These are phyloP conservation scores for Pachysandra terminalis DNA, from an alignment of 164 flowering plant genomes.

Conservation along the genomic window DNA sequence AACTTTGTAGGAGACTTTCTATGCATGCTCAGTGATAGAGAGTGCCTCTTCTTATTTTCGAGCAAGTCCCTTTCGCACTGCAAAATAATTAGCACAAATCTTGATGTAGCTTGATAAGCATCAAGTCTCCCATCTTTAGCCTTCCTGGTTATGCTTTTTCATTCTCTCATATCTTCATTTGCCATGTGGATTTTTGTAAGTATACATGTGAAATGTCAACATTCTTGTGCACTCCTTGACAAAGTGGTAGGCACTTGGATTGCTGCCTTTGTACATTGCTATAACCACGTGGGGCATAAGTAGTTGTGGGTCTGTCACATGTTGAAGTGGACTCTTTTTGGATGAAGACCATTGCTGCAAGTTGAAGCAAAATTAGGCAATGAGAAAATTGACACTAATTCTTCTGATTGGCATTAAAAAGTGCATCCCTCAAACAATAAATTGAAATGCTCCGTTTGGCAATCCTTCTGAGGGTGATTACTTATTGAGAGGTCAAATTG, in stretches of 20 bases:
- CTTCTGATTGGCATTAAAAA: background rate
- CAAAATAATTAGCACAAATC: background rate
- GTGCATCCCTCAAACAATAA: background rate
- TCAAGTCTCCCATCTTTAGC: background rate
- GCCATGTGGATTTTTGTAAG: background rate
- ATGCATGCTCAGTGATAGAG: background rate
- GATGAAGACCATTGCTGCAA: background rate
- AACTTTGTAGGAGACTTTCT: background rate
- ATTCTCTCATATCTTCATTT: background rate
- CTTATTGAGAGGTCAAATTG: background rate
- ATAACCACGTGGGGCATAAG: background rate
- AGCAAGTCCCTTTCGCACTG: background rate
- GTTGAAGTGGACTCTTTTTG: background rate
- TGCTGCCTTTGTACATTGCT: background rate
- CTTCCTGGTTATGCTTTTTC: background rate
- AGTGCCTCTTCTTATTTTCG: background rate
- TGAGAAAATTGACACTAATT: background rate
- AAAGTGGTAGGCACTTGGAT: background rate
- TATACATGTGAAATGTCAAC: background rate
- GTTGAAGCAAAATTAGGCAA: background rate
- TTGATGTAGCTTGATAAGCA: background rate
- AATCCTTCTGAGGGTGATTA: background rate
- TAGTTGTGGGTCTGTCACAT: background rate
- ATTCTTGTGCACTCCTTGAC: background rate
- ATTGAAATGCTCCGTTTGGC: background rate